Base-by-base conservation (phyloP, 192 early-diverging fungal species). In the Lunasporangiospora selenospora region DNA sequence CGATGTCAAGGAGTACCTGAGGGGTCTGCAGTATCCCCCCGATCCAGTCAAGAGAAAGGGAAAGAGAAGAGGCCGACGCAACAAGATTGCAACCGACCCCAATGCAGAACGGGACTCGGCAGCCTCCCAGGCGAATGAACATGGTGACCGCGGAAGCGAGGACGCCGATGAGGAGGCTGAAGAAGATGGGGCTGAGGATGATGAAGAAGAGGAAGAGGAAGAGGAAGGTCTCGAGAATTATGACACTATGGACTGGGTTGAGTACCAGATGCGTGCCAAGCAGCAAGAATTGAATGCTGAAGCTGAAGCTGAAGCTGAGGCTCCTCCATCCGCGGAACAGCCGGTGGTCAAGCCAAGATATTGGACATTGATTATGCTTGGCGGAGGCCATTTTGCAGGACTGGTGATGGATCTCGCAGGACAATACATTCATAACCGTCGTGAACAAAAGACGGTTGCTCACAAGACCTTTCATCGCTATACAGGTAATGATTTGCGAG, bases 401-500 rank as follows among this genome's bases (percentile, higher is more conserved):
- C 85, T 89, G 3, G 85, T 99, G 8, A 82, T 96, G 49, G 93
- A 96, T 67, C 81, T 88, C 57, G 70, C 70, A 8, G 65, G 64
- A 19, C 58, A 75, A 50, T 40, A 67, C 32, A 69, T 49, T n/a
- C 56, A 66, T 0, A 58, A 51, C 32, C 53, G 73, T 12, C 44
- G 60, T n/a, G 70, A 73, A 19, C 58, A 84, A 38, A 67, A 80
- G 40, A 64, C 89, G 24, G 38, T 93, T 4, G 87, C 79, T 0
- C 94, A 98, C 80, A 99, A 98, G 77, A 93, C 95, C 23, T 89
- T 97, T 56, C 95, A 96, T 67, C 84, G 97, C 34, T 99, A 99
- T 77, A 99, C 97, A 6, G 96, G 84, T 83, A 76, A 54, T 50
- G 26, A n/a, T 31, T n/a, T 40, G 34, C 19, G 24, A 36, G 5